Conservation (phyloP, 106 monocot genomes). For the Dactylorhiza incarnata region DNA sequence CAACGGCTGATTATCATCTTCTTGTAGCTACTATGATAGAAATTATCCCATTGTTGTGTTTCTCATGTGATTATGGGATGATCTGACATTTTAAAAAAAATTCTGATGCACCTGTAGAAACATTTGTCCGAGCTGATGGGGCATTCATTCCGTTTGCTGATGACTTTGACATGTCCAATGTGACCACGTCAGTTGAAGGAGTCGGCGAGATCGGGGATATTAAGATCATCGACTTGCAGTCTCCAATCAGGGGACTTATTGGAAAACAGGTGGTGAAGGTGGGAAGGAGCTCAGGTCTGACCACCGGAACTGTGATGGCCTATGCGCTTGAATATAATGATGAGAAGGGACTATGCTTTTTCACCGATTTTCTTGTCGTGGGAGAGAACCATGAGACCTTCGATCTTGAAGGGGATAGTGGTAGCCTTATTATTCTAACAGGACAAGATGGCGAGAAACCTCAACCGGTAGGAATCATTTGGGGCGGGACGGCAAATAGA, state of each 20-base stretch:
- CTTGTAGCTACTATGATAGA: background rate
- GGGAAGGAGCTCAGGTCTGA: slow-evolving; percentile 85
- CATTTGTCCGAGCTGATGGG: slow-evolving; percentile 94
- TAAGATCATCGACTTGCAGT: slow-evolving; percentile 74
- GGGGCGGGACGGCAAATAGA: slow-evolving; percentile 92
- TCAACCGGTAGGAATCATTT: slow-evolving; percentile 77
- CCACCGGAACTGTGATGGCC: slow-evolving; percentile 73
- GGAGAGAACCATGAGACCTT: slow-evolving; percentile 91
- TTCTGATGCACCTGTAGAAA: slow-evolving; percentile 59
- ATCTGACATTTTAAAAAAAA: slow-evolving; percentile 22
- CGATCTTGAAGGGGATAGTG: slow-evolving; percentile 95
- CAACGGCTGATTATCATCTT: background rate
- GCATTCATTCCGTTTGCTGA: slow-evolving; percentile 93
- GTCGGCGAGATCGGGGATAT: slow-evolving; percentile 82
- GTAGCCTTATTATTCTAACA: slow-evolving; percentile 81
- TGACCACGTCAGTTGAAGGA: slow-evolving; percentile 70
- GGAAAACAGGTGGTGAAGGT: slow-evolving; percentile 86
- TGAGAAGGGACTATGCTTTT: slow-evolving; percentile 89
- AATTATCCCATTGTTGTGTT: background rate
- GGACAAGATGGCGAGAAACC: slow-evolving; percentile 56
- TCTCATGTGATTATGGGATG: background rate
- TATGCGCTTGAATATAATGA: slow-evolving; percentile 94
- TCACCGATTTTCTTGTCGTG: slow-evolving; percentile 90
- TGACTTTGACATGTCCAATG: slow-evolving; percentile 68
- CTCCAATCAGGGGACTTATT: slow-evolving; percentile 66